Conservation (phyloP, 768 basidiomycete genomes). For the Lactarius trivialis region DNA sequence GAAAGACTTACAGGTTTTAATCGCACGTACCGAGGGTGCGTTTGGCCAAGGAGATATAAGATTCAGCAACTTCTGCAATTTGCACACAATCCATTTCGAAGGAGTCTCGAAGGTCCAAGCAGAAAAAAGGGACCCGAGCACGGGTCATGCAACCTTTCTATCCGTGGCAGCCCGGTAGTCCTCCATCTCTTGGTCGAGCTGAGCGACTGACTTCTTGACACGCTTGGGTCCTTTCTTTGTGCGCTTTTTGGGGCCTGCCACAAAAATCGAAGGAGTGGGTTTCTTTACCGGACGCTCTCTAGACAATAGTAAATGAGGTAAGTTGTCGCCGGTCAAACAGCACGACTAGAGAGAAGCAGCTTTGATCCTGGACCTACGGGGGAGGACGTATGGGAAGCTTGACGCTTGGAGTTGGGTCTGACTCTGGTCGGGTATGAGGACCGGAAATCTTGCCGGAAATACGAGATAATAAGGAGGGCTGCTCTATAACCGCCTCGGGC, state of each 20-base stretch:
- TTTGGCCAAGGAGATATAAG: neutral
- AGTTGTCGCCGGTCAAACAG: neutral
- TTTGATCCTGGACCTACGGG: conserved; percentile 6
- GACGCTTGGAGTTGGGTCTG: neutral
- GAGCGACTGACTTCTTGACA: conserved; percentile 58
- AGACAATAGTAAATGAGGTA: neutral
- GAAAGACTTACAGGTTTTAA: neutral
- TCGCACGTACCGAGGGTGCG: conserved; percentile 3
- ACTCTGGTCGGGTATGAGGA: neutral
- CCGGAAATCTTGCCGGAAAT: no score
- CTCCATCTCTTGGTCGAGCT: conserved; percentile 78
- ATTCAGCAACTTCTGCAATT: conserved; percentile 9
- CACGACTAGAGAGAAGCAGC: neutral
- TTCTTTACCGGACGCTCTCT: conserved; percentile 13
- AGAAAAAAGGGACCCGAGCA: neutral
- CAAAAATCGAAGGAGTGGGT: conserved; percentile 4
- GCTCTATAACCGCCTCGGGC: conserved; percentile 24
- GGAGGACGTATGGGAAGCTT: neutral
- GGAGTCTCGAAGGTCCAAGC: neutral
- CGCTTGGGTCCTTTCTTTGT: conserved; percentile 71
- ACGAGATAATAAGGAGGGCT: conserved; percentile 34
- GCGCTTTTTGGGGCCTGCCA: conserved; percentile 28
- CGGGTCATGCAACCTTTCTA: neutral
- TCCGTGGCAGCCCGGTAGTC: conserved; percentile 45
- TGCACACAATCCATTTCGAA: neutral